Base-by-base conservation (phyloP, 192 early-diverging fungal species). In the Chytriomyces hyalinus region DNA sequence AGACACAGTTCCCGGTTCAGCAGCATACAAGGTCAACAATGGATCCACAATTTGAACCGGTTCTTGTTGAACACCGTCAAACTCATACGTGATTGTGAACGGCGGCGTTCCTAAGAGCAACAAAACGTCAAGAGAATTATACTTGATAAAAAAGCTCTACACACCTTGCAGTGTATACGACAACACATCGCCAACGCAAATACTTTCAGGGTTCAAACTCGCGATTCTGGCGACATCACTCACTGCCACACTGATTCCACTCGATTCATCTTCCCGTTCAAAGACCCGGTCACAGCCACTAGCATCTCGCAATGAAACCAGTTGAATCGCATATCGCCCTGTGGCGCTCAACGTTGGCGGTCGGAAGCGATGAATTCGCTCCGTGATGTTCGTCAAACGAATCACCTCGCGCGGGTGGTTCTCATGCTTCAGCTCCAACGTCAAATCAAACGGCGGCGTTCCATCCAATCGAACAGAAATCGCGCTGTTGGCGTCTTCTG, bases 161-260 rank as follows among this genome's bases (percentile, higher is more conserved):
- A 65, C 11, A 65, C 69, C 92, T 61, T 90, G 87, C 63, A 93
- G 70, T 22, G 89, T 85, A 65, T 90, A 92, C 11, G 88, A 76
- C 26, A 93, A 73, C 28, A 92, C 82, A 63, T 92, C 91, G 57
- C 92, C 92, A 6, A 89, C 83, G 47, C 92, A 92, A n/a, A 91
- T 85, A 43, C 48, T 20, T 28, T 49, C 48, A 0, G 74, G 63
- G 48, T 73, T 80, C 6, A 82, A 47, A 7, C 75, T 60, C 6
- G 83, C 69, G 47, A 89, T 87, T 13, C 77, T 72, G 0, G 87
- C 82, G 36, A 84, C 78, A 67, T 90, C 87, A 51, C 84, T 73
- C n/a, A 87, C 85, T 26, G 76, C 73, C 20, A 88, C 65, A 51
- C 70, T 65, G 13, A 62, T 70, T 17, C 26, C 68, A 22, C 49